Conservation (phyloP, 345 rosid genomes). For the Adansonia digitata region DNA sequence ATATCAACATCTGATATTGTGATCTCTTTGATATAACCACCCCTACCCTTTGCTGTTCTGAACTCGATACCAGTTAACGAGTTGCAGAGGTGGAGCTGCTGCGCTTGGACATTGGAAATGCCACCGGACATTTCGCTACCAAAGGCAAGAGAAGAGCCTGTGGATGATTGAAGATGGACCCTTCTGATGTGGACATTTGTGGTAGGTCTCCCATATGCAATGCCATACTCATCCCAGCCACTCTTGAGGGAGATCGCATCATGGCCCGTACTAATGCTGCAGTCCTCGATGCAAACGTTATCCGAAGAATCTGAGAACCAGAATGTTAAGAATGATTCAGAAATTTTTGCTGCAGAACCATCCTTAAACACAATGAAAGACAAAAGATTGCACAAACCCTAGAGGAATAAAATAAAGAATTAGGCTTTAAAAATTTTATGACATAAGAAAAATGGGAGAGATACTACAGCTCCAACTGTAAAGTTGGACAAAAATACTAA, state of each 20-base stretch:
- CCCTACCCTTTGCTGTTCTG: constrained; percentile 74
- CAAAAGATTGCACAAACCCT: neutral
- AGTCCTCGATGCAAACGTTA: constrained; percentile 76
- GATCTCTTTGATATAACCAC: constrained; percentile 70
- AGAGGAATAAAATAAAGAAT: neutral
- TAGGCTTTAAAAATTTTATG: neutral
- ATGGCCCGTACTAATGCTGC: constrained; percentile 62
- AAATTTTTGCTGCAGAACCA: neutral
- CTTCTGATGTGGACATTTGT: constrained; percentile 50
- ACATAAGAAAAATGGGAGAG: too few species aligned
- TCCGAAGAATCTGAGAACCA: constrained; percentile 78
- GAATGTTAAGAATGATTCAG: neutral
- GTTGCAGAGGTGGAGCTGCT: constrained; percentile 38
- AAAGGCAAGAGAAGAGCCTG: constrained; percentile 76
- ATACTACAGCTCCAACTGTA: too few species aligned
- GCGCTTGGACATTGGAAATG: constrained; percentile 54
- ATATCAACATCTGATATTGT: constrained; percentile 44
- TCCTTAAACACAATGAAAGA: neutral
- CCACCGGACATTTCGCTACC: constrained; percentile 99
- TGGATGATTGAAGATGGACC: constrained; percentile 58
- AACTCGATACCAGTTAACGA: constrained; percentile 62
- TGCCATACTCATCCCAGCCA: constrained; percentile 97
- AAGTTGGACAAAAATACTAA: too few species aligned
- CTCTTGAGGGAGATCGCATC: constrained; percentile 79
- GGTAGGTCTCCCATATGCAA: constrained; percentile 63